Base-by-base conservation (phyloP, 2,329 filamentous ascomycete species). In the Cladosporium sp. region DNA sequence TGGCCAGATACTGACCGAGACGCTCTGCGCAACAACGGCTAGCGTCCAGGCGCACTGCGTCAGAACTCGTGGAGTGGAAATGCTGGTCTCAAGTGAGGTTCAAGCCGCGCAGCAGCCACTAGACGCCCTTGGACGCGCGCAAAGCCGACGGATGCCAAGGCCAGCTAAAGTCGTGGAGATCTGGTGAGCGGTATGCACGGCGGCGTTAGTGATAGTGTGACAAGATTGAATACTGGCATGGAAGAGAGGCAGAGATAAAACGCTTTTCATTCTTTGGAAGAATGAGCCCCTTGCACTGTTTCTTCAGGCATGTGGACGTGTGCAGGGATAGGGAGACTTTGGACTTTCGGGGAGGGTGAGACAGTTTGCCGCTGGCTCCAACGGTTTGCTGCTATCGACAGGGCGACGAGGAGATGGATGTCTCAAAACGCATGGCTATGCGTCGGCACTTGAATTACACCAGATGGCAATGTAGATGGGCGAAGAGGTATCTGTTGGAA, bases 71-170 rank as follows among this genome's bases (percentile, higher is more conserved):
- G 24, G 51, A 54, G 36, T 36, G 40, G 52, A 55, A 55, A 45
- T 55, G 51, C 51, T 54, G 52, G 52, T 55, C 52, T 55, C 39
- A 53, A 55, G 52, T 55, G 52, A 55, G 52, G 52, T 55, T 47
- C 40, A 35, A 47, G 52, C 52, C 32, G 40, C 34, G 52, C 44
- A 39, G 42, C 52, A 39, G 42, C 52, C 28, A 55, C 24, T 32
- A 55, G 47, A 55, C 52, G 52, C 40, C 40, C 25, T 32, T 8
- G 24, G 47, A 32, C 52, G 52, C n/a, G n/a, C n/a, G n/a, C 51
- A 25, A 55, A 22, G 52, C 52, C 40, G 47, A 32, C 52, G 40
- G 49, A 52, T 28, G 50, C 52, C 50, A 53, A 53, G 50, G 36
- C 40, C 12, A 47, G 37, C 51, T 45, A 22, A 47, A 55, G 52